phyloP scores from a whole-genome alignment of 2,329 filamentous ascomycete species.

The Fonsecaea pugnacius region DNA sequence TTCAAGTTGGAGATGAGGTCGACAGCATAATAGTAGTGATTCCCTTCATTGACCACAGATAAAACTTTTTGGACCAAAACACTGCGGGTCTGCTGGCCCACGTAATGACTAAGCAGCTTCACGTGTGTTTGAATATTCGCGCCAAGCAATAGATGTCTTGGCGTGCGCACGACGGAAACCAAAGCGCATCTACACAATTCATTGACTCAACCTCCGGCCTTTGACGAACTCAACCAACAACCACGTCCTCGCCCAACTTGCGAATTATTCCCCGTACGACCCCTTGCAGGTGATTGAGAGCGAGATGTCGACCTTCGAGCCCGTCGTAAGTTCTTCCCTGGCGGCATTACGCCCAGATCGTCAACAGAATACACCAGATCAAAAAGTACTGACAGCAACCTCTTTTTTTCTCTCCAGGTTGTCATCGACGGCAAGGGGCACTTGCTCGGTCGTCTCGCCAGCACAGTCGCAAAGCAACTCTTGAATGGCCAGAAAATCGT shows the following conservation, averaged over 20 bases:
- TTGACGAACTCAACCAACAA: conserved; percentile 19
- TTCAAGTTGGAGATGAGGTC: background rate
- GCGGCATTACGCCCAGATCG: conserved; percentile 3
- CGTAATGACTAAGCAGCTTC: conserved; percentile 13
- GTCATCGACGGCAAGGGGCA: conserved; percentile 99
- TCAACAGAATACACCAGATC: background rate
- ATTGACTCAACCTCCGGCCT: conserved; percentile 24
- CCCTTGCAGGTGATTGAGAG: conserved; percentile 37
- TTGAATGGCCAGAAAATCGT: conserved; percentile 80
- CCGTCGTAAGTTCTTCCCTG: conserved; percentile 60
- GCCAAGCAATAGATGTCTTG: conserved; percentile 13
- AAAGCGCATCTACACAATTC: conserved; percentile 19
- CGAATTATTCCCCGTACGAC: conserved; percentile 26
- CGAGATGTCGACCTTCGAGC: conserved; percentile 70
- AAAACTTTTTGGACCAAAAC: conserved; percentile 19
- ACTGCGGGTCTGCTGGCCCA: background rate
- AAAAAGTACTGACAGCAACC: conserved; percentile 48
- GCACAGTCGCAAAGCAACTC: conserved; percentile 45
- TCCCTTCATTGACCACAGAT: background rate
- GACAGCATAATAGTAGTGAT: background rate
- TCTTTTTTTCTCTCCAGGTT: conserved; percentile 63
- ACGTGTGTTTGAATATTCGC: background rate
- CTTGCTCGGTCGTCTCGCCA: conserved; percentile 89
- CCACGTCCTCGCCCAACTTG: conserved; percentile 32
- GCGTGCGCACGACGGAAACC: conserved; percentile 19